These are phyloP conservation scores for Eimeria falciformis DNA, from an alignment of 169 alveolate genomes.

Conservation along the genomic window DNA sequence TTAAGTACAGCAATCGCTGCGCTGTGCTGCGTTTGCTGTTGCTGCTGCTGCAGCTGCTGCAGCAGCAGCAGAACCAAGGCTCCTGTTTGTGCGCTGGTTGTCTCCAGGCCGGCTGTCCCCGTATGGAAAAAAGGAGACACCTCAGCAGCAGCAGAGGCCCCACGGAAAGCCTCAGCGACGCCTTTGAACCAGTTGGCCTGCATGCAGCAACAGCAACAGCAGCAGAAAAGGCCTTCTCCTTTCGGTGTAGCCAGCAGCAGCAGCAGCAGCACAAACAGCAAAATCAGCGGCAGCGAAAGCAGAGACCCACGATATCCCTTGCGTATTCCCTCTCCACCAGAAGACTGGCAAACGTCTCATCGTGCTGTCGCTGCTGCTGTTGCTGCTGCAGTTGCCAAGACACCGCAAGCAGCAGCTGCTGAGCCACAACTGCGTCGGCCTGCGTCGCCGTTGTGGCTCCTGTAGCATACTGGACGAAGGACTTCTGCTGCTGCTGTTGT, in stretches of 20 bases:
- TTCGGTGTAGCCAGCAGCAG: neutral
- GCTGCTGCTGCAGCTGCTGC: constrained; percentile 59
- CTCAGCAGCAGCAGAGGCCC: constrained; percentile 51
- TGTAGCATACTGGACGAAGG: constrained; percentile 20
- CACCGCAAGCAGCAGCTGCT: constrained; percentile 35
- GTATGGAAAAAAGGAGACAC: constrained; percentile 38
- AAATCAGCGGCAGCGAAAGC: constrained; percentile 1
- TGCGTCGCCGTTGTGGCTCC: constrained; percentile 38
- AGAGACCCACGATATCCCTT: constrained; percentile 35
- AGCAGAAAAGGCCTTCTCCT: neutral
- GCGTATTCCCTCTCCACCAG: neutral
- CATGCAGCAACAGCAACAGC: constrained; percentile 38
- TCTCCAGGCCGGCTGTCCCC: constrained; percentile 11
- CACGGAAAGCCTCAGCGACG: neutral
- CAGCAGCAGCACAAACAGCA: constrained; percentile 43
- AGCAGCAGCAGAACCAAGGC: constrained; percentile 38
- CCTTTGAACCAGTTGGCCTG: constrained; percentile 57
- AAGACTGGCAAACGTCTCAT: neutral
- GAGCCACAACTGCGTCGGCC: constrained; percentile 38
- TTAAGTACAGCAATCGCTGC: constrained; percentile 33
- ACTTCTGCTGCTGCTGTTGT: neutral
- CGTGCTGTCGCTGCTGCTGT: constrained; percentile 42
- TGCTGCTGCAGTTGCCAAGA: constrained; percentile 54
- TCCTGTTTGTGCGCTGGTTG: neutral
- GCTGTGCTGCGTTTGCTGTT: constrained; percentile 27